Evolutionary conservation across 768 basidiomycete species (phyloP), one percentile per base, ranked within the genome.

Genomic region (Amylocystis lapponica): DNA sequence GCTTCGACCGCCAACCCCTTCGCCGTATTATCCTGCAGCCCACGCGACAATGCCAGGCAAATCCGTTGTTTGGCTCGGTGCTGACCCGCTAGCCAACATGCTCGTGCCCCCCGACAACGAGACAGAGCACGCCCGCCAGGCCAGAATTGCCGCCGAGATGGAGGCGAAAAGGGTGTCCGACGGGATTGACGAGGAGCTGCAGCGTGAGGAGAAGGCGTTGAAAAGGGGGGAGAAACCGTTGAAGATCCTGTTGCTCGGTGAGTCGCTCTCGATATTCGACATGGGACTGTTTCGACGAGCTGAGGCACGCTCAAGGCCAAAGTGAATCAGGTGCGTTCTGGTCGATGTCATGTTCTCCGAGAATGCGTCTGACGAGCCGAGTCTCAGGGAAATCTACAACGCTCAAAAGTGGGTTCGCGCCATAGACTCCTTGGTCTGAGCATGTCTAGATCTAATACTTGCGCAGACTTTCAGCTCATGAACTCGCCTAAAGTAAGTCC

Each of bases 401-500:
- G 9, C 48, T 68, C 33, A 68, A 68, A 52, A 65, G 63, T 64
- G 48, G 40, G 63, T 60, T 3, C 9, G 13, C 11, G 11, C n/a
- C 21, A 34, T 5, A n/a, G n/a, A n/a, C 25, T 10, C 40, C 9
- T 20, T 17, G 13, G 5, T 13, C 10, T 36, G 30, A 22, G 14
- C 8, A 22, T n/a, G 19, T 17, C 16, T 23, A 31, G 9, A 45
- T 27, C 29, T 30, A 9, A 9, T 30, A 9, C 29, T 30, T 30
- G 29, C n/a, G 8, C 27, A 86, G 84, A 85, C 60, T 86, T 86
- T 52, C 81, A 81, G 45, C 78, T 86, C 67, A 71, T 72, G 44
- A 83, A 78, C 59, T 75, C 79, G 13, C 66, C 64, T 32, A 69
- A 71, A 9, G 61, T 56, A 30, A 17, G 39, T 29, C 17, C 16